Percentiles rank a stretch among this genome's conserved stretches.
Evolutionary conservation across 768 basidiomycete species (phyloP).

Genomic region (Austroboletus festivus): DNA sequence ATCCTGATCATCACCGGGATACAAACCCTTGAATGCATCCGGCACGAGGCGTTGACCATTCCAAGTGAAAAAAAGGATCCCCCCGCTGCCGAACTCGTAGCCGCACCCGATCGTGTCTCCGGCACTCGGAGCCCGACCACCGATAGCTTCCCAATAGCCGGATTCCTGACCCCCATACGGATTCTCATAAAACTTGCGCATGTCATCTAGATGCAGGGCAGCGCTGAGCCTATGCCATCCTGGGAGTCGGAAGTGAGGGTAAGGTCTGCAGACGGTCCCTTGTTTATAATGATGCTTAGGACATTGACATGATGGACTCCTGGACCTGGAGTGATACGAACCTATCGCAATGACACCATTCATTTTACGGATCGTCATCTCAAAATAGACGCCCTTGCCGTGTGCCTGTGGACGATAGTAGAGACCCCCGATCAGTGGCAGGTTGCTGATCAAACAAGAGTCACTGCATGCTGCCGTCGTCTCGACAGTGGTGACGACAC

Average conservation of each 20-base stretch:
- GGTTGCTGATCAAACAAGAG: slow-evolving; percentile 53
- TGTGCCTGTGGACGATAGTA: slow-evolving; percentile 46
- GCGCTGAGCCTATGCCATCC: slow-evolving; percentile 70
- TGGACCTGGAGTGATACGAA: slow-evolving; percentile 26
- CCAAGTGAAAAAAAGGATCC: slow-evolving; percentile 58
- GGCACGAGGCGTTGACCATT: slow-evolving; percentile 52
- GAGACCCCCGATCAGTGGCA: slow-evolving; percentile 58
- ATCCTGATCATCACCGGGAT: slow-evolving; percentile 47
- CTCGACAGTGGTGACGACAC: slow-evolving; percentile 37
- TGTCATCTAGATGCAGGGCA: slow-evolving; percentile 66
- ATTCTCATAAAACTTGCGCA: slow-evolving; percentile 72
- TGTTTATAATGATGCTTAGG: too few relatives aligned
- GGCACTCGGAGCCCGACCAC: slow-evolving; percentile 30
- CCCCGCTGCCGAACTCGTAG: slow-evolving; percentile 50
- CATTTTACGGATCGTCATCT: slow-evolving; percentile 55
- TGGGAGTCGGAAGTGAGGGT: slow-evolving; percentile 62
- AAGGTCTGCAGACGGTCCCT: slow-evolving; percentile 66
- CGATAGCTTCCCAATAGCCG: slow-evolving; percentile 26
- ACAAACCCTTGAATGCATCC: slow-evolving; percentile 56
- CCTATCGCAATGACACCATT: slow-evolving; percentile 59
- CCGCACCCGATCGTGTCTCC: slow-evolving; percentile 64
- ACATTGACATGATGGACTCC: too few relatives aligned
- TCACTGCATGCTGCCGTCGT: slow-evolving; percentile 45
- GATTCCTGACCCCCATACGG: slow-evolving; percentile 60
- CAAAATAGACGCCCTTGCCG: slow-evolving; percentile 61